Percentiles rank a stretch among this genome's conserved stretches.
These are phyloP conservation scores for Ogataea populi-albae DNA, from an alignment of 805 yeast species.

Conservation along the genomic window DNA sequence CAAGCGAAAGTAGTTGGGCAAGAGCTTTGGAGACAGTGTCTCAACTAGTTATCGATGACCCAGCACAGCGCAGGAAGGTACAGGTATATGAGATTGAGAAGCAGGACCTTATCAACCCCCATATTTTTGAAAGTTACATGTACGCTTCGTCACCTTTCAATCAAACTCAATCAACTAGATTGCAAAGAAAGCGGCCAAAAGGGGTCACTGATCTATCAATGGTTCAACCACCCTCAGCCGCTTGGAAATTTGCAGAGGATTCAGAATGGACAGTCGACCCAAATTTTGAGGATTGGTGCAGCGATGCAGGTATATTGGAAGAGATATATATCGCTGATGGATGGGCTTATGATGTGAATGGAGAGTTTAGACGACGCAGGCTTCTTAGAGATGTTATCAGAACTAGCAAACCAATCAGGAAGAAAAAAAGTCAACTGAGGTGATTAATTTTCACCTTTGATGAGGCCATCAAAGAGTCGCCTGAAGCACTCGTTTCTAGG, in stretches of 20 bases:
- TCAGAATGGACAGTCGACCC: slow-evolving; percentile 66
- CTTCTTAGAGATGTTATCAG: slow-evolving; percentile 51
- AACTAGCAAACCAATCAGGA: slow-evolving; percentile 33
- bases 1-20: slow-evolving; percentile 1
- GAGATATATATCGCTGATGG: slow-evolving; percentile 33
- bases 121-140: slow-evolving; percentile 58
- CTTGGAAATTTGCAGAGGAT: slow-evolving; percentile 67
- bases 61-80: slow-evolving; percentile 57
- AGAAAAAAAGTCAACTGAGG: background rate
- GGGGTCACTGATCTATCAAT: slow-evolving; percentile 57
- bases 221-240: slow-evolving; percentile 57
- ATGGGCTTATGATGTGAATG: slow-evolving; percentile 52
- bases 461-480: slow-evolving; percentile 51
- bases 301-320: slow-evolving; percentile 39
- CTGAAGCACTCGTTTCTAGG: slow-evolving; percentile 43
- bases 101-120: slow-evolving; percentile 52
- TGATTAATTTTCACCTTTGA: slow-evolving; percentile 23
- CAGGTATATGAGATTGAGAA: slow-evolving; percentile 77
- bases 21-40: slow-evolving; percentile 7
- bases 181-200: slow-evolving; percentile 55
- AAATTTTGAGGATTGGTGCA: slow-evolving; percentile 51
- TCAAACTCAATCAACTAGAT: slow-evolving; percentile 41
- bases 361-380: slow-evolving; percentile 57
- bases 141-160: slow-evolving; percentile 59
- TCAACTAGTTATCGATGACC: slow-evolving; percentile 63